Conservation (phyloP, 1,284 basidiomycete genomes). For the Ganoderma sp. region DNA sequence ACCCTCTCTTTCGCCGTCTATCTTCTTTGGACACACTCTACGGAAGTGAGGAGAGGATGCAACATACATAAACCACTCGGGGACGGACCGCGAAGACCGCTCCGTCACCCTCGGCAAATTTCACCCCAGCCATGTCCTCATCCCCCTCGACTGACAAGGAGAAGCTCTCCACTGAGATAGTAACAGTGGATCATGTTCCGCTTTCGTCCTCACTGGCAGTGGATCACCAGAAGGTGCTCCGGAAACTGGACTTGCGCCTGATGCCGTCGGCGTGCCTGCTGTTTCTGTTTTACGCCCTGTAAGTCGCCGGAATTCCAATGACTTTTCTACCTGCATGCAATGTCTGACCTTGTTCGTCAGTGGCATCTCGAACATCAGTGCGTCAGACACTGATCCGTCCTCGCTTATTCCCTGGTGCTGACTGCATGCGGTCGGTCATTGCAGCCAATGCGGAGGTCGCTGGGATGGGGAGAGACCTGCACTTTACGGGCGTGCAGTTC, state of each 20-base stretch:
- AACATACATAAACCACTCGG: background rate
- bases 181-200: background rate
- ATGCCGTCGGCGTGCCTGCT: background rate
- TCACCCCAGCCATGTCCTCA: background rate
- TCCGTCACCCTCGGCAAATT: background rate
- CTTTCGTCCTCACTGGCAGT: background rate
- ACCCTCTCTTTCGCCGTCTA: background rate
- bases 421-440: conserved; percentile 22
- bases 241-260: conserved; percentile 35
- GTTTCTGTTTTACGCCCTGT: conserved; percentile 42
- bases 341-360: conserved; percentile 47
- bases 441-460: conserved; percentile 32
- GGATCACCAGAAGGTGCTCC: conserved; percentile 20
- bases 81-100: background rate
- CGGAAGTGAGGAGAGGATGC: background rate
- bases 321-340: conserved; percentile 21
- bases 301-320: background rate
- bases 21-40: background rate
- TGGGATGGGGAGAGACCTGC: conserved; percentile 22
- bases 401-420: too few relatives aligned
- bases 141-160: background rate
- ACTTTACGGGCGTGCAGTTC: conserved; percentile 28
- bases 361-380: conserved; percentile 71
- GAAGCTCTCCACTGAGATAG: too few relatives aligned
- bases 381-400: conserved; percentile 49